These are phyloP conservation scores for Ganoderma meredithae DNA, from an alignment of 1,284 basidiomycete genomes.

Conservation along the genomic window DNA sequence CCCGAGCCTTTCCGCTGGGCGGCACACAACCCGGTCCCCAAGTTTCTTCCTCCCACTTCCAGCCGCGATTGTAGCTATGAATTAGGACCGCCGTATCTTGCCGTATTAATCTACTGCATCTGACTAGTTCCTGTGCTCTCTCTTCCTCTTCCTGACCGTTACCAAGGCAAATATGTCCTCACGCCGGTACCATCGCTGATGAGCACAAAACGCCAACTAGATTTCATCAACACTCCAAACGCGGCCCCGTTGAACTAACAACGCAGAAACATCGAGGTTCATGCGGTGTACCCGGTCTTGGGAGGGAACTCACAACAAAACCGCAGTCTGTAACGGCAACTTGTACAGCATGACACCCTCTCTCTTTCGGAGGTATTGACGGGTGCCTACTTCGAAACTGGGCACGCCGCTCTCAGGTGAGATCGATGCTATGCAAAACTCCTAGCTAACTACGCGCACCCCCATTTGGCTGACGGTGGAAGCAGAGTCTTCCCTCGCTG, in stretches of 20 bases:
- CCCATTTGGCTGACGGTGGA: background rate
- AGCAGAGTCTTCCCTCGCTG: background rate
- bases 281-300: background rate
- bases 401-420: background rate
- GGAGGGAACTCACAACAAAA: background rate
- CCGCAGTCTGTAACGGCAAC: background rate
- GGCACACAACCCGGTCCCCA: no score
- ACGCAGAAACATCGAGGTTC: background rate
- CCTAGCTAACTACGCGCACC: conserved; percentile 1
- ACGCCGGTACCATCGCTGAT: no score
- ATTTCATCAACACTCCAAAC: background rate
- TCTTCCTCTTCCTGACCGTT: no score
- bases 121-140: no score
- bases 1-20: no score
- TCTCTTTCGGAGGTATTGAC: background rate
- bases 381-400: background rate
- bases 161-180: no score
- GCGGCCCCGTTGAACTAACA: no score
- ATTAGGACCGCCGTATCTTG: no score
- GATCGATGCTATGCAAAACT: conserved; percentile 1
- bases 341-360: background rate
- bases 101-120: no score
- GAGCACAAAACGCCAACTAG: no score
- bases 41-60: no score
- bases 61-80: no score